Evolutionary conservation across 768 basidiomycete genomes (phyloP).

Genomic region (Tephrocybe sp.): DNA sequence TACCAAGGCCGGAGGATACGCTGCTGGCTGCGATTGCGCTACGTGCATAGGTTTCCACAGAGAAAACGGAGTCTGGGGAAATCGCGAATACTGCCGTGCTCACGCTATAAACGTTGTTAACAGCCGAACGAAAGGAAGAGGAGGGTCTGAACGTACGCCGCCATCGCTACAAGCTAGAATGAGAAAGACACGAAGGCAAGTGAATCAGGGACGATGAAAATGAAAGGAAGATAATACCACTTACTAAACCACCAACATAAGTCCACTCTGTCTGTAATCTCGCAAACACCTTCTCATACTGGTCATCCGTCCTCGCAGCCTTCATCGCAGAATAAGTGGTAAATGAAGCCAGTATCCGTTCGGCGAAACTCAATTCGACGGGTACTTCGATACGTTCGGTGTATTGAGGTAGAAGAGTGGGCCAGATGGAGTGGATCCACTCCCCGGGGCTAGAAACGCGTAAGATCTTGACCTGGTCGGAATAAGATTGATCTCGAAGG

Average conservation of each 20-base stretch:
- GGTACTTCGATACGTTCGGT: conserved; percentile 38
- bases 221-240: conserved; percentile 22
- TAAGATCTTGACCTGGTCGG: not conserved
- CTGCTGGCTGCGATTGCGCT: conserved; percentile 56
- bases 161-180: conserved; percentile 53
- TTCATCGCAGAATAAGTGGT: conserved; percentile 57
- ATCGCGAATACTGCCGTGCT: conserved; percentile 66
- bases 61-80: conserved; percentile 48
- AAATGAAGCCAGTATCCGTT: conserved; percentile 45
- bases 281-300: conserved; percentile 48
- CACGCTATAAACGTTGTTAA: conserved; percentile 25
- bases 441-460: not conserved
- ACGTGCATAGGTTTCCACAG: conserved; percentile 43
- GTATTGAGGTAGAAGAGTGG: conserved; percentile 32
- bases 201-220: not conserved
- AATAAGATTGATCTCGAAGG: not conserved
- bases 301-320: conserved; percentile 41
- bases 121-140: not conserved
- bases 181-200: not conserved
- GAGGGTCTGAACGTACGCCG: conserved; percentile 44
- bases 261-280: conserved; percentile 63
- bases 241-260: conserved; percentile 58
- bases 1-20: conserved; percentile 61
- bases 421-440: conserved; percentile 5
- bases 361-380: conserved; percentile 25